A percentile compares a stretch with the other conserved stretches of the same genome.
phyloP scores from a whole-genome alignment of 2,329 filamentous ascomycete species.

The Colletotrichum navitas region DNA sequence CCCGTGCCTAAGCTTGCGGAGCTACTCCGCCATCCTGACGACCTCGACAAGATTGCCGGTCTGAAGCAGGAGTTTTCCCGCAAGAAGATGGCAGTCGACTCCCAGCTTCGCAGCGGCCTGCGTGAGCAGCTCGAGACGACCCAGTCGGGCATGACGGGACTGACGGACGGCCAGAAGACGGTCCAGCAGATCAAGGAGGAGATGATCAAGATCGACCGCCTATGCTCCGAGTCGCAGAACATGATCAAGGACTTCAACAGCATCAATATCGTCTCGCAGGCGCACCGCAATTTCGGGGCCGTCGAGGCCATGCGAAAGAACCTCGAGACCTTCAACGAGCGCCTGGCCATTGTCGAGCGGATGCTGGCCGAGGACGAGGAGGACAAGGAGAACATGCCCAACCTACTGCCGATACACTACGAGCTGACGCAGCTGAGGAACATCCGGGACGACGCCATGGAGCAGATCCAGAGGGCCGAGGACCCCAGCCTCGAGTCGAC shows the following conservation, averaged over 20 bases:
- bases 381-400: conserved; percentile 90
- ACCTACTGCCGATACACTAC: conserved; percentile 90
- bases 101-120: conserved; percentile 87
- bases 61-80: conserved; percentile 93
- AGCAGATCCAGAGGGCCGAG: conserved; percentile 86
- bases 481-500: conserved; percentile 83
- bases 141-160: conserved; percentile 89
- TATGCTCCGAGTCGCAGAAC: conserved; percentile 96
- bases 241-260: conserved; percentile 97
- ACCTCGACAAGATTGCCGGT: conserved; percentile 93
- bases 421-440: conserved; percentile 92
- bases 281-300: conserved; percentile 95
- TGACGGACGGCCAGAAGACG: conserved; percentile 90
- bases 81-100: conserved; percentile 93
- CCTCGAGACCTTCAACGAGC: conserved; percentile 86
- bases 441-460: conserved; percentile 95
- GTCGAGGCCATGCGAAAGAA: conserved; percentile 94
- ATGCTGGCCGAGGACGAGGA: conserved; percentile 87
- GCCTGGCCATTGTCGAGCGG: conserved; percentile 79
- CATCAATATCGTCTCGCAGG: conserved; percentile 92
- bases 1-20: conserved; percentile 87
- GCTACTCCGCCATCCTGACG: conserved; percentile 93
- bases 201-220: conserved; percentile 97
- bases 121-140: conserved; percentile 95
- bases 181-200: conserved; percentile 96